Evolutionary conservation across 2,329 filamentous ascomycete species (phyloP).

Genomic region (Paramyrothecium sp.): DNA sequence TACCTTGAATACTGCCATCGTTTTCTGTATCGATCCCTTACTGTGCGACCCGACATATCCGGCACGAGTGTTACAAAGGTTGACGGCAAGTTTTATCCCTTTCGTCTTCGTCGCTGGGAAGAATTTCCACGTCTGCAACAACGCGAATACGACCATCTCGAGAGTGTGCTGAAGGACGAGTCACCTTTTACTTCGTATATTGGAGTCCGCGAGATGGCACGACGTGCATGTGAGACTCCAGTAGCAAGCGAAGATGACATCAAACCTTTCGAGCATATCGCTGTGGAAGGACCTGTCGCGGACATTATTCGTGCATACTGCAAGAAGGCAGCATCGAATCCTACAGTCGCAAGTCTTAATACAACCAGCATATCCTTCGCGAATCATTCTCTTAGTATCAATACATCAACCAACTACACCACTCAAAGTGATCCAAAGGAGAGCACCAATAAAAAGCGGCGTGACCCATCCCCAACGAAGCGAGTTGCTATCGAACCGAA

Average conservation of each 20-base stretch:
- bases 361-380: neutral
- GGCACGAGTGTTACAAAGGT: too few relatives aligned
- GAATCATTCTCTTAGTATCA: neutral
- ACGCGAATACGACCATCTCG: neutral
- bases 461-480: neutral
- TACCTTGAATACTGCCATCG: neutral
- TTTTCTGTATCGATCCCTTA: neutral
- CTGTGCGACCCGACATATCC: too few relatives aligned
- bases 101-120: neutral
- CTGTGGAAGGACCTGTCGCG: neutral
- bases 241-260: neutral
- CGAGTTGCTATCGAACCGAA: neutral
- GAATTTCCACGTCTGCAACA: neutral
- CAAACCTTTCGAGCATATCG: neutral
- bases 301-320: neutral
- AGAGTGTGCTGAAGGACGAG: neutral
- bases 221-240: neutral
- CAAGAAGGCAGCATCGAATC: neutral
- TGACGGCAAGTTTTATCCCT: neutral
- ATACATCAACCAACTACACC: neutral
- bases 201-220: neutral
- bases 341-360: neutral
- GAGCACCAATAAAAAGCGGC: neutral
- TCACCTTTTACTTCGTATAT: neutral
- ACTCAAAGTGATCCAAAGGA: neutral